Percentiles rank a stretch among this genome's conserved stretches.
These are phyloP conservation scores for Lasiosphaeria hispida DNA, from an alignment of 495 filamentous ascomycete genomes.

Conservation along the genomic window DNA sequence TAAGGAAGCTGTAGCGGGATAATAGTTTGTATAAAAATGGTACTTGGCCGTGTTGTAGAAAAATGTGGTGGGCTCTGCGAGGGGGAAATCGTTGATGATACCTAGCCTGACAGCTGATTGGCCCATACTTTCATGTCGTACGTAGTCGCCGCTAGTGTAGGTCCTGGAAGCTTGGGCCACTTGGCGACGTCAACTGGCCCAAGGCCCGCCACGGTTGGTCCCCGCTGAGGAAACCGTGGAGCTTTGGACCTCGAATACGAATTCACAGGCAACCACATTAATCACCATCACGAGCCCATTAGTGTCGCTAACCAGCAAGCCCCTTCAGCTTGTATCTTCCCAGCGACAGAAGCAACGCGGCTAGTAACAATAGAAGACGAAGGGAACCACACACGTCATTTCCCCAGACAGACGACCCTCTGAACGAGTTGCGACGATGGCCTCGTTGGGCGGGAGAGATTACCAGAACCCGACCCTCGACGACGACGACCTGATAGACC, in stretches of 20 bases:
- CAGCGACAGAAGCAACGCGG: neutral
- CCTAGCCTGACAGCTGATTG: neutral
- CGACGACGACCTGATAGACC: conserved; percentile 86
- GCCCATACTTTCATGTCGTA: neutral
- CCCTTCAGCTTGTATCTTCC: too few species aligned
- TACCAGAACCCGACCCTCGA: conserved; percentile 71
- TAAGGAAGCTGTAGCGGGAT: too few species aligned
- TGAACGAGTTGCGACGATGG: conserved; percentile 26
- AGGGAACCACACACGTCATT: neutral
- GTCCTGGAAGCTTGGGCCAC: conserved; percentile 32
- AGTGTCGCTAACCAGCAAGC: too few species aligned
- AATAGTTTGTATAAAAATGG: too few species aligned
- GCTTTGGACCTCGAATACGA: conserved; percentile 7
- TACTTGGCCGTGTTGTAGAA: too few species aligned
- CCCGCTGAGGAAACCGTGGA: conserved; percentile 24
- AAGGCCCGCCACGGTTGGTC: neutral
- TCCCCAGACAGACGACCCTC: neutral
- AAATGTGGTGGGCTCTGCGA: too few species aligned
- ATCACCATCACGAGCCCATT: neutral
- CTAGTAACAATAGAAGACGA: too few species aligned
- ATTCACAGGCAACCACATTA: neutral
- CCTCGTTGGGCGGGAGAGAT: conserved; percentile 37
- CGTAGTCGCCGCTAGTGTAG: too few species aligned
- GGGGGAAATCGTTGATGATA: too few species aligned
- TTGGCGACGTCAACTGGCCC: conserved; percentile 14